phyloP scores from a whole-genome alignment of 2,329 filamentous ascomycete genomes.

The Curvularia eragrostidis region DNA sequence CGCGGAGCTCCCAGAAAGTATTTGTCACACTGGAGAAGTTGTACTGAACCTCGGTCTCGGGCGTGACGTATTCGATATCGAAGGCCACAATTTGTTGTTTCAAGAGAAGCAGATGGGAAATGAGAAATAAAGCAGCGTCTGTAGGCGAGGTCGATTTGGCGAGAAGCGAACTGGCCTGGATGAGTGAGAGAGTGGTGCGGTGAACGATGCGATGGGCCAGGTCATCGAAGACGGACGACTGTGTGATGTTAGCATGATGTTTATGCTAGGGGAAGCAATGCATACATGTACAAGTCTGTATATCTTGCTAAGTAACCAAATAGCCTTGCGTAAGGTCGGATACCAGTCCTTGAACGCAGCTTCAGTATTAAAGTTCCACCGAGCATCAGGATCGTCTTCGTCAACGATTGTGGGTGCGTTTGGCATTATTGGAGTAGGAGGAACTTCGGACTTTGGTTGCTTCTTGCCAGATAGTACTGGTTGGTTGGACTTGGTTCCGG shows the following conservation, averaged over 20 bases:
- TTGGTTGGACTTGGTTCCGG: conserved; percentile 50
- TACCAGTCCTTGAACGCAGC: conserved; percentile 68
- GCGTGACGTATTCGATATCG: conserved; percentile 80
- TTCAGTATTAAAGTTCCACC: conserved; percentile 63
- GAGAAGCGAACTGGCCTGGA: conserved; percentile 76
- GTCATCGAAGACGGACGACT: conserved; percentile 74
- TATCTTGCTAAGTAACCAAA: conserved; percentile 72
- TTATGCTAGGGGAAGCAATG: background rate
- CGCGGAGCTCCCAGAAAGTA: conserved; percentile 72
- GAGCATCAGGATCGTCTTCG: conserved; percentile 58
- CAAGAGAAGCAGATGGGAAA: conserved; percentile 91
- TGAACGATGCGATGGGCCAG: conserved; percentile 83
- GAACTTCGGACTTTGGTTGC: conserved; percentile 49
- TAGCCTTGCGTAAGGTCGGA: conserved; percentile 70
- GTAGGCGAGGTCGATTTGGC: conserved; percentile 67
- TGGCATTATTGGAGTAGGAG: conserved; percentile 49
- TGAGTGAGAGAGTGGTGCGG: conserved; percentile 83
- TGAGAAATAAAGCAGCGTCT: conserved; percentile 88
- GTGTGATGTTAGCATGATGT: conserved; percentile 4
- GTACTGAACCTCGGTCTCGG: conserved; percentile 64
- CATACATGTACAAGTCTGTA: conserved; percentile 72
- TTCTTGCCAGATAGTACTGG: conserved; percentile 63
- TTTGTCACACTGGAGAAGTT: conserved; percentile 70
- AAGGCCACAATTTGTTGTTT: conserved; percentile 97
- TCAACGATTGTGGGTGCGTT: conserved; percentile 59